Evolutionary conservation across 148 eudicot species (phyloP), one percentile per base, ranked within the genome.

Genomic region (Simmondsia chinensis): DNA sequence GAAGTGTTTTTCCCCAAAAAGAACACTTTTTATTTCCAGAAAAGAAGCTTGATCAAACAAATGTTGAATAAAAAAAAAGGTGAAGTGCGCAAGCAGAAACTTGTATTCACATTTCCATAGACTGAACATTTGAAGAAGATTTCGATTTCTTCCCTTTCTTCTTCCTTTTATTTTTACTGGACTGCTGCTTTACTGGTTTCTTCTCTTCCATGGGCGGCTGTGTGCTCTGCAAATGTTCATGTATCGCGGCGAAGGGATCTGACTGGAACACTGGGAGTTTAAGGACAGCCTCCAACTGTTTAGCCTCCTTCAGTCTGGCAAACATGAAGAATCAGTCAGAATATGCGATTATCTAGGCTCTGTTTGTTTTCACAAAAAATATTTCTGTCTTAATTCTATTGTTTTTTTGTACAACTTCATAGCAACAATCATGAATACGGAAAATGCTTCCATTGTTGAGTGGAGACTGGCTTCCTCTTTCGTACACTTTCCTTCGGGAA

Each of bases 161-260:
- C 65, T 48, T 83, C 51, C 65, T 73, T 37, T 50, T 64, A 23
- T 26, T 54, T 37, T 65, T 61, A 2, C n/a, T 51, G 24, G 71
- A 66, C 61, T 65, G 82, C 61, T 65, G 82, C 43, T 50, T 70
- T 31, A 17, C 52, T 1, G 78, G 70, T 50, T 80, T 60, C 49
- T 43, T 57, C n/a, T n/a, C n/a, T 13, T 76, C 87, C 0, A 43
- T 33, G 19, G 42, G 56, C 40, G 94, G 99, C 46, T 82, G 99
- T 19, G 89, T 93, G 60, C 59, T 76, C 56, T 72, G 83, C 60
- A 93, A 65, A 46, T 93, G 89, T 56, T 66, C 74, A 52, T 79
- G 72, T 43, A 93, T 77, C 41, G 96, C 81, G 54, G 60, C 83
- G 9, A 93, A 59, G 4, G 99, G 94, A 52, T 93, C 79, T 0